Conservation (phyloP, 768 basidiomycete genomes). For the Boletus insuetus region DNA sequence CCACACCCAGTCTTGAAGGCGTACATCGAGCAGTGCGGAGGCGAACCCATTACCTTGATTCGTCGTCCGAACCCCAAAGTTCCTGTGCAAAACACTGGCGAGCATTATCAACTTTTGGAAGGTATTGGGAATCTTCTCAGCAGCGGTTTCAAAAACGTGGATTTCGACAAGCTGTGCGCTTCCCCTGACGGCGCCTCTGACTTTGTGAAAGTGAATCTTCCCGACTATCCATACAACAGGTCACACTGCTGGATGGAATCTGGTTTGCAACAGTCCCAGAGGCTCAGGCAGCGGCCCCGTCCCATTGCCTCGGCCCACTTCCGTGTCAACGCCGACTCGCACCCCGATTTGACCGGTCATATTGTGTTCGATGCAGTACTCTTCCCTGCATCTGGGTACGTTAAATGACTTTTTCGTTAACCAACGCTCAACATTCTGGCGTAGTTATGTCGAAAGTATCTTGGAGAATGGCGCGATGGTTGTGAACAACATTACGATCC, state of each 20-base stretch:
- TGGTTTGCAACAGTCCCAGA: constrained; percentile 19
- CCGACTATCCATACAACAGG: constrained; percentile 32
- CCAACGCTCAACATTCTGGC: background rate
- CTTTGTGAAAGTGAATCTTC: constrained; percentile 26
- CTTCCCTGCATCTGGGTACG: constrained; percentile 45
- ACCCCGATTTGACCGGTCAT: constrained; percentile 42
- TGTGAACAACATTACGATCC: constrained; percentile 25
- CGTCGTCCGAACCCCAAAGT: constrained; percentile 33
- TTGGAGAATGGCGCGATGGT: constrained; percentile 35
- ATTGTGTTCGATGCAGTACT: constrained; percentile 44
- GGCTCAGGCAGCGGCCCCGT: constrained; percentile 28
- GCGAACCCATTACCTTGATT: constrained; percentile 27
- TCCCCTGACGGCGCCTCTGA: constrained; percentile 17
- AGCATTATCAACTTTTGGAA: constrained; percentile 32
- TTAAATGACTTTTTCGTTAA: constrained; percentile 14
- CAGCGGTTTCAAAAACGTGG: constrained; percentile 29
- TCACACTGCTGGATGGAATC: constrained; percentile 28
- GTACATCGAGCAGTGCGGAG: constrained; percentile 35
- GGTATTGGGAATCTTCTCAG: constrained; percentile 31
- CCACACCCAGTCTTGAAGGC: constrained; percentile 36
- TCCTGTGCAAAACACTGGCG: constrained; percentile 33
- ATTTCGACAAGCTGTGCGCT: constrained; percentile 27
- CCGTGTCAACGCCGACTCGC: constrained; percentile 33
- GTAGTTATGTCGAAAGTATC: constrained; percentile 29
- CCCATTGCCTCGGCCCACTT: constrained; percentile 37